Percentiles rank a stretch among this genome's conserved stretches.
phyloP scores from a whole-genome alignment of 75 land plant genomes.

The Picea sitchensis region DNA sequence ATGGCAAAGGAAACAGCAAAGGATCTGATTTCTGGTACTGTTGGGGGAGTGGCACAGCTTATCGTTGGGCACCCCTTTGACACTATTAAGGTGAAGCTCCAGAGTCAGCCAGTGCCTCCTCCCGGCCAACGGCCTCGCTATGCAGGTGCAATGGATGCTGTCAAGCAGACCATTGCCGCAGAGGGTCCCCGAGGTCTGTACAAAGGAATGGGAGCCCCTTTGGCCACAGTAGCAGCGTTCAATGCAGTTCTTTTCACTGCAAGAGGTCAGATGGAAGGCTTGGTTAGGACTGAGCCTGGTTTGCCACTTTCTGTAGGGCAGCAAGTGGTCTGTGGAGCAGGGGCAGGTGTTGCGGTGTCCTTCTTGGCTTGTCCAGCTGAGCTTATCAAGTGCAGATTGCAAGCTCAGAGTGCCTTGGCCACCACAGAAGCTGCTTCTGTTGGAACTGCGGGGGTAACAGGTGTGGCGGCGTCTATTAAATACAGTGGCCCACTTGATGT shows the following conservation, averaged over 20 bases:
- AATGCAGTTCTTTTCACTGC: constrained; percentile 93
- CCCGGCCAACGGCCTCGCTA: constrained; percentile 79
- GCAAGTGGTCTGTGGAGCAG: constrained; percentile 84
- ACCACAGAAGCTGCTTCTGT: constrained; percentile 26
- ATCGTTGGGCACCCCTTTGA: constrained; percentile 95
- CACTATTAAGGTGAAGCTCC: constrained; percentile 97
- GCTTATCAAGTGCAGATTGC: constrained; percentile 91
- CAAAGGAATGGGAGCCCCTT: constrained; percentile 99
- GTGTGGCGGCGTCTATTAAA: constrained; percentile 29
- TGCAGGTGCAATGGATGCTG: constrained; percentile 93
- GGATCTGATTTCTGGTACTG: constrained; percentile 85
- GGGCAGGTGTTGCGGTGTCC: constrained; percentile 93
- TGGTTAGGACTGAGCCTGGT: constrained; percentile 68
- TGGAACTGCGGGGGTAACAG: constrained; percentile 22
- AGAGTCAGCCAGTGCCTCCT: constrained; percentile 83
- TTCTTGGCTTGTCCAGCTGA: constrained; percentile 97
- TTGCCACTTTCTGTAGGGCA: constrained; percentile 61
- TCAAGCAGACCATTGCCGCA: constrained; percentile 72
- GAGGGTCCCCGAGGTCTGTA: constrained; percentile 90
- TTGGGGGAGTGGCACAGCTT: constrained; percentile 95
- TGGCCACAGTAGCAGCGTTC: constrained; percentile 95
- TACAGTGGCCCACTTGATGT: constrained; percentile 95
- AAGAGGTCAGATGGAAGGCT: constrained; percentile 92
- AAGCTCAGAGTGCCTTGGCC: constrained; percentile 86
- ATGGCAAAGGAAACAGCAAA: constrained; percentile 41